phyloP scores from a whole-genome alignment of 108 stramenopile species.

The Nannochloropsis salina region DNA sequence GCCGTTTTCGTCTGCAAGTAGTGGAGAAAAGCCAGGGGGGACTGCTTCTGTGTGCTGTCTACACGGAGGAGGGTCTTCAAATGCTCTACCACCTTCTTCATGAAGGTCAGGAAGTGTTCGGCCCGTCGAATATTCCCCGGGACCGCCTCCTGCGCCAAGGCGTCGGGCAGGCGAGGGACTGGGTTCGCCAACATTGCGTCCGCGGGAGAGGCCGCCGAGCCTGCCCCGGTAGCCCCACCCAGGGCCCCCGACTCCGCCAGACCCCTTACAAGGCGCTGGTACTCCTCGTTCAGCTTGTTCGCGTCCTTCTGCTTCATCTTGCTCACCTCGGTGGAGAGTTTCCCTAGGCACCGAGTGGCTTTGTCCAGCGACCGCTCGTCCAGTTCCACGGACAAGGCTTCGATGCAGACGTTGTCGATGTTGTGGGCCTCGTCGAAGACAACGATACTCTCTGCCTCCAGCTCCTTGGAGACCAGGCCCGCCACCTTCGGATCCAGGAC shows the following conservation, averaged over 20 bases:
- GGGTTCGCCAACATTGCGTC: conserved; percentile 47
- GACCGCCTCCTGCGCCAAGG: conserved; percentile 76
- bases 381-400: conserved; percentile 87
- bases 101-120: conserved; percentile 92
- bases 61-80: not conserved
- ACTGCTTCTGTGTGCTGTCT: conserved; percentile 13
- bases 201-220: conserved; percentile 24
- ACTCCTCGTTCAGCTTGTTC: conserved; percentile 77
- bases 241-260: conserved; percentile 26
- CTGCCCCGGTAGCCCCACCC: conserved; percentile 4
- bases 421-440: conserved; percentile 99
- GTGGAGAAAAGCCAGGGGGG: conserved; percentile 30
- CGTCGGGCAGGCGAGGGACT: conserved; percentile 40
- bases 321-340: conserved; percentile 69
- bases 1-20: conserved; percentile 74
- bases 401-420: conserved; percentile 98
- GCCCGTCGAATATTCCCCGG: conserved; percentile 97
- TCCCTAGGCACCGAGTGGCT: conserved; percentile 74
- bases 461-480: conserved; percentile 62
- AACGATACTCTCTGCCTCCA: conserved; percentile 90
- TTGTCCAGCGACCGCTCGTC: conserved; percentile 82
- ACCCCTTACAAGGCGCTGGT: conserved; percentile 65
- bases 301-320: conserved; percentile 77
- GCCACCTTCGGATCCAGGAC: conserved; percentile 97
- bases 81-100: conserved; percentile 76